phyloP scores from a whole-genome alignment of 1,139 yeast genomes.

The Hanseniaspora gamundiae region DNA sequence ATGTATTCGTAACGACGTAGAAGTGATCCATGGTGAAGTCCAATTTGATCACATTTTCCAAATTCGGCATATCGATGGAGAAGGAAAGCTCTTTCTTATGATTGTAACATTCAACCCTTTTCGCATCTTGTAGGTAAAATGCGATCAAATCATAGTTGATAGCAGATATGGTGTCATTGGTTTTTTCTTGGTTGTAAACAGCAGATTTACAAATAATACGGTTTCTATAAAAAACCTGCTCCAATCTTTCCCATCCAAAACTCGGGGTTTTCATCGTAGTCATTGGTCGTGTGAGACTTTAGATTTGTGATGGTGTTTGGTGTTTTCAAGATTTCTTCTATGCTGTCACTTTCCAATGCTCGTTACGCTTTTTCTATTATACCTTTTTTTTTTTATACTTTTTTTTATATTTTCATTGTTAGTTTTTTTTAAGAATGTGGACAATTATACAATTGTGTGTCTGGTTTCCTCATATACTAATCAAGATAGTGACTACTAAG shows the following conservation, averaged over 20 bases:
- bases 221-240: constrained; percentile 47
- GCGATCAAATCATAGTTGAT: constrained; percentile 1
- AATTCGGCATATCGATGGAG: not conserved
- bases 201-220: constrained; percentile 27
- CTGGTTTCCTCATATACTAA: not conserved
- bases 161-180: not conserved
- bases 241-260: constrained; percentile 50
- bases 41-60: constrained; percentile 9
- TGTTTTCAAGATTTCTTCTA: too few species aligned
- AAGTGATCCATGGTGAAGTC: constrained; percentile 12
- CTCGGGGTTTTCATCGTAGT: constrained; percentile 29
- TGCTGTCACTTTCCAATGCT: too few species aligned
- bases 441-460: too few species aligned
- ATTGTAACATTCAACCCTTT: constrained; percentile 1
- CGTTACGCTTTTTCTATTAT: too few species aligned
- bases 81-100: not conserved
- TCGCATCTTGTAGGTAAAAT: not conserved
- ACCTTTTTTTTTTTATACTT: too few species aligned
- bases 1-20: constrained; percentile 42
- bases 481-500: not conserved
- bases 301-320: too few species aligned
- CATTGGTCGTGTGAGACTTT: not conserved
- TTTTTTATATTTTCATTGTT: too few species aligned
- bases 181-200: constrained; percentile 10
- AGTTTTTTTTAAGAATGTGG: too few species aligned